These are phyloP conservation scores for Kwoniella newhampshirensis DNA, from an alignment of 768 basidiomycete species.

Conservation along the genomic window DNA sequence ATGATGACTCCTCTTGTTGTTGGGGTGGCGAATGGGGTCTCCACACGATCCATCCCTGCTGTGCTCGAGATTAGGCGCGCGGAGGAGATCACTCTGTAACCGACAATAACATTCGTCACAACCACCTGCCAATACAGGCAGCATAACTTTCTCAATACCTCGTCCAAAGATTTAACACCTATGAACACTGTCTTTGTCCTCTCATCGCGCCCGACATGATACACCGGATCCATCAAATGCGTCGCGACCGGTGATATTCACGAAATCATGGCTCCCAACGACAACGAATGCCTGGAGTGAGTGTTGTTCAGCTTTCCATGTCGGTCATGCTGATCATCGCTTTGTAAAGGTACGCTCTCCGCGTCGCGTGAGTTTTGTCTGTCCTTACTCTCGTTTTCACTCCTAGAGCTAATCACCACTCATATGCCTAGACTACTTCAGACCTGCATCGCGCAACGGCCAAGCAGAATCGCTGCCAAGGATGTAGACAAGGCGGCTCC, in stretches of 20 bases:
- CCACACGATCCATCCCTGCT: background rate
- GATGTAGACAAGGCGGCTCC: background rate
- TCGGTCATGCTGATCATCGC: background rate
- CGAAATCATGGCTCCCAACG: background rate
- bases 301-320: background rate
- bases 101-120: no score
- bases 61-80: background rate
- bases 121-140: no score
- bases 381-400: no score
- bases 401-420: no score
- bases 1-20: background rate
- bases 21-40: no score
- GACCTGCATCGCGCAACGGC: background rate
- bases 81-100: no score
- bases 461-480: background rate
- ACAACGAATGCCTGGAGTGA: slow-evolving; percentile 19
- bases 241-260: background rate
- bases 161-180: no score
- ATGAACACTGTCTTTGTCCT: no score
- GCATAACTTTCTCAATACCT: no score
- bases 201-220: no score
- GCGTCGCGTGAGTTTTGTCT: slow-evolving; percentile 31
- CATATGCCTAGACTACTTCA: no score
- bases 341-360: slow-evolving; percentile 30
- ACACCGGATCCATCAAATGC: background rate